These are phyloP conservation scores for Zea mays DNA, from an alignment of 176 grass and related monocot species.

Conservation along the genomic window Zm-B73-REFERENCE-NAM-5.0 NC_050099.1:76359001-76359500, in stretches of 20 bases:
- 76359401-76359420: background rate
- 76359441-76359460: background rate
- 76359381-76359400: no score
- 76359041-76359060: no score
- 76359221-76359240: background rate
- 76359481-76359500: background rate
- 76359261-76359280: background rate
- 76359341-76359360: background rate
- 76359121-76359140: no score
- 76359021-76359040: no score
- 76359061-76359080: no score
- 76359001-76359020: no score
- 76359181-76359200: background rate
- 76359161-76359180: no score
- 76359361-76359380: background rate
- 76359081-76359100: no score
- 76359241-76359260: background rate
- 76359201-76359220: background rate
- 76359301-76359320: background rate
- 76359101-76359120: no score
- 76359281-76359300: background rate
- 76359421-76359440: background rate
- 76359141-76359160: no score
- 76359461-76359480: background rate
- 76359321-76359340: background rate